Evolutionary conservation across 2,329 filamentous ascomycete species (phyloP).

Genomic region (Phyllosticta capitalensis): DNA sequence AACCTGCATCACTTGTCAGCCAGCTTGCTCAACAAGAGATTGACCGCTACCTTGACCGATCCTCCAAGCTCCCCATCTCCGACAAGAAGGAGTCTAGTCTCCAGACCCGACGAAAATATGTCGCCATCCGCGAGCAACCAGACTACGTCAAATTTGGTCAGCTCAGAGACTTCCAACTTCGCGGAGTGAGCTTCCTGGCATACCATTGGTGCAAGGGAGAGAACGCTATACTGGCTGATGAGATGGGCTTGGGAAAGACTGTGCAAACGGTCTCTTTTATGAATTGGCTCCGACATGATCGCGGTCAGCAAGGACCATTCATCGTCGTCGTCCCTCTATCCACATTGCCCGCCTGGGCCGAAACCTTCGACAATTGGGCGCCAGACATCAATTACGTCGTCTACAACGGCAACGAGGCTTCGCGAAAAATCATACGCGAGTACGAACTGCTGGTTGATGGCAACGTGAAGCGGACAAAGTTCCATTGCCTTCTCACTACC

Average conservation of each 20-base stretch:
- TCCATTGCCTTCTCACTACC: slow-evolving; percentile 94
- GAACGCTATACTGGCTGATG: slow-evolving; percentile 94
- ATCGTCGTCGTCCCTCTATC: slow-evolving; percentile 95
- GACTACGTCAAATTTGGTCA: slow-evolving; percentile 76
- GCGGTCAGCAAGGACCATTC: slow-evolving; percentile 86
- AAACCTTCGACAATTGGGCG: slow-evolving; percentile 94
- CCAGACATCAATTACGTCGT: slow-evolving; percentile 96
- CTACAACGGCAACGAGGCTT: slow-evolving; percentile 82
- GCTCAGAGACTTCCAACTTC: slow-evolving; percentile 86
- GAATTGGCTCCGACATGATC: slow-evolving; percentile 88
- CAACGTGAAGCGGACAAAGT: slow-evolving; percentile 82
- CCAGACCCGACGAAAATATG: slow-evolving; percentile 50
- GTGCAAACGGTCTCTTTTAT: slow-evolving; percentile 96
- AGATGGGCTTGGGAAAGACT: slow-evolving; percentile 98
- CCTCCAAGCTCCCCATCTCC: slow-evolving; percentile 69
- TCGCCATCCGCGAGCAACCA: slow-evolving; percentile 66
- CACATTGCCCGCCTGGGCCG: slow-evolving; percentile 95
- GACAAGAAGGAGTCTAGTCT: slow-evolving; percentile 67
- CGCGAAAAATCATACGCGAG: slow-evolving; percentile 79
- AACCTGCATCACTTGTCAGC: slow-evolving; percentile 64
- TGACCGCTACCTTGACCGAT: slow-evolving; percentile 80
- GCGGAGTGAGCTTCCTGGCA: slow-evolving; percentile 86
- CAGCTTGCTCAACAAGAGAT: slow-evolving; percentile 78
- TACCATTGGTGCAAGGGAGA: slow-evolving; percentile 92
- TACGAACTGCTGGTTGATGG: slow-evolving; percentile 81